Base-by-base conservation (phyloP, 768 basidiomycete genomes). In the Leccinellum luteum region DNA sequence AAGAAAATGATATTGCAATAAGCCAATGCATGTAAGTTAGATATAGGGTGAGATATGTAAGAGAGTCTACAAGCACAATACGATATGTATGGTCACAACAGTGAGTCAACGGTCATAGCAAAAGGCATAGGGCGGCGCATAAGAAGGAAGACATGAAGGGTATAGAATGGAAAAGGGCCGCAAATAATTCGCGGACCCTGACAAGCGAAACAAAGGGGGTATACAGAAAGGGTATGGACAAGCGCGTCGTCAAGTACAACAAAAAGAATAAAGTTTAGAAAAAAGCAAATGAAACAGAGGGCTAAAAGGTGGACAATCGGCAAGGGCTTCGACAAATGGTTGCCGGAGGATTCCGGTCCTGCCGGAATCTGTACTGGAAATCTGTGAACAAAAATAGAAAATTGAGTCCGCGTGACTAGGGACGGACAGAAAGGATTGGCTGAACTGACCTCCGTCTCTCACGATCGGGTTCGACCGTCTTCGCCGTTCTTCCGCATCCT, bases 321-420 rank as follows among this genome's bases (percentile, higher is more conserved):
- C 75, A 74, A n/a, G 83, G 82, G 25, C 76, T 81, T 32, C 76
- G 72, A 41, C 78, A 76, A 8, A 81, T 57, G 25, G 64, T 73
- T 14, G 75, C 64, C 7, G 69, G 32, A n/a, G 78, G 79, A 63
- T 81, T 80, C 48, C 76, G 75, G 57, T 81, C 74, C 64, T 75
- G 78, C 48, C 79, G 78, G 60, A 81, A 81, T 48, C 87, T 81
- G 57, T 87, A 85, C 68, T 86, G 85, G 73, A 89, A 87, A n/a
- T 78, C 83, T 82, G n/a, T n/a, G 21, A 1, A 21, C 23, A 41
- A 52, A 41, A 47, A 51, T 47, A 27, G 38, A 25, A 23, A 32
- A 23, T 35, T 65, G 21, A 60, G 54, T n/a, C 32, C 48, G 44
- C 41, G 47, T 45, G 54, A 31, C 45, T 14, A 30, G 49, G 54